Percentiles rank a stretch among this genome's conserved stretches.
Evolutionary conservation across 2,329 filamentous ascomycete species (phyloP).

Genomic region (Colletotrichum viniferum): DNA sequence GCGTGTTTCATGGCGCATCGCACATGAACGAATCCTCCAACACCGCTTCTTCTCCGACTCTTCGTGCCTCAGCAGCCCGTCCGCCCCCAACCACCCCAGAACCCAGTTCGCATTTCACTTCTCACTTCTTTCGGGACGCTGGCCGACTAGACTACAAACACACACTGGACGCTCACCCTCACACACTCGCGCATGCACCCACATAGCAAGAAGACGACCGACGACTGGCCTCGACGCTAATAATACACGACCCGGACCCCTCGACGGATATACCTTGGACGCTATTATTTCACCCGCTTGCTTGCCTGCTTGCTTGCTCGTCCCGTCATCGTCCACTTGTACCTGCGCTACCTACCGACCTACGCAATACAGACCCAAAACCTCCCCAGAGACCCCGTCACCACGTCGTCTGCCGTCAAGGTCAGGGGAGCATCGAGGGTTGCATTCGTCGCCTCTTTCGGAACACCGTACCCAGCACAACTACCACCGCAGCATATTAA

Average conservation of each 20-base stretch:
- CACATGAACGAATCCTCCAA: not conserved
- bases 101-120: not conserved
- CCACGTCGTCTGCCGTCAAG: not conserved
- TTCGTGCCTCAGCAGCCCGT: slow-evolving; percentile 8
- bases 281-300: not conserved
- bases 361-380: not conserved
- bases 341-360: not conserved
- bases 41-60: slow-evolving; percentile 4
- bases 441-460: slow-evolving; percentile 7
- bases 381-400: not conserved
- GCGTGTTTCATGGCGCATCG: not conserved
- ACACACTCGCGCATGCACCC: not conserved
- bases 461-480: not conserved
- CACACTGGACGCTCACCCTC: not conserved
- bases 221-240: not conserved
- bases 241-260: not conserved
- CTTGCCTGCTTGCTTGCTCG: not conserved
- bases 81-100: not conserved
- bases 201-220: not conserved
- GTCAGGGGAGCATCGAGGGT: slow-evolving; percentile 16
- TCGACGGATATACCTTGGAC: not conserved
- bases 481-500: not conserved
- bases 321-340: not conserved
- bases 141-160: not conserved
- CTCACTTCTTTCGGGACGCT: not conserved